Base-by-base conservation (phyloP, 2,329 filamentous ascomycete genomes). In the Akanthomyces muscarius region DNA sequence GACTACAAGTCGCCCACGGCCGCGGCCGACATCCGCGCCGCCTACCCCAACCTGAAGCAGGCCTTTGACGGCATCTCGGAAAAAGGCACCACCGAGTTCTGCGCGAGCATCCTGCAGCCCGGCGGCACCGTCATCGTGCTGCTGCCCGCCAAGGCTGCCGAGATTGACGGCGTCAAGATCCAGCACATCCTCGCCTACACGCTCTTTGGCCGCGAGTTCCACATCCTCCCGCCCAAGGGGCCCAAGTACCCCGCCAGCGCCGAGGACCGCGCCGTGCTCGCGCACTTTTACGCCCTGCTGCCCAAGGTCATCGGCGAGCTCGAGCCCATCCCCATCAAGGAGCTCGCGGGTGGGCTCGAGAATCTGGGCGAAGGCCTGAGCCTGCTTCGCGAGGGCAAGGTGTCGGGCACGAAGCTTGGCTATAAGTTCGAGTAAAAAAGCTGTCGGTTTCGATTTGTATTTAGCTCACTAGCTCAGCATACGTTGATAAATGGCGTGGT, bases 1-100 rank as follows among this genome's bases (percentile, higher is more conserved):
- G 78, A 82, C 69, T 80, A 83, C 68, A 54, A 56, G 28, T 65
- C 66, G 11, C 44, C 62, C 2, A 64, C 65, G 0, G 56, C 66
- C 8, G 62, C 57, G 4, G 64, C 50, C 42, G 69, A 71, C 21
- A 65, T 71, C 16, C 48, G 63, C 14, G 64, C 61, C 33, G 48
- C 66, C 4, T 67, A 67, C 14, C 71, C 72, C 10, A 55, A 68
- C 23, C 73, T 75, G n/a, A 63, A 61, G 2, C 63, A 66, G 25
- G 72, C 71, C 0, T 67, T 74, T 6, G 73, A 75, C 65, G 73
- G 72, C 62, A 71, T 70, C 53, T 72, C 70, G 2, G 72, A 74
- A 45, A 69, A 70, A 8, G 64, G 68, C 2, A 75, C 74, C 3
- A 67, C 67, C 1, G 61, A 69, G 4, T 65, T 73, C 6, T 74